Percentiles rank a stretch among this genome's conserved stretches.
Evolutionary conservation across 768 basidiomycete species (phyloP).

Genomic region (Leccinum rimulosum): DNA sequence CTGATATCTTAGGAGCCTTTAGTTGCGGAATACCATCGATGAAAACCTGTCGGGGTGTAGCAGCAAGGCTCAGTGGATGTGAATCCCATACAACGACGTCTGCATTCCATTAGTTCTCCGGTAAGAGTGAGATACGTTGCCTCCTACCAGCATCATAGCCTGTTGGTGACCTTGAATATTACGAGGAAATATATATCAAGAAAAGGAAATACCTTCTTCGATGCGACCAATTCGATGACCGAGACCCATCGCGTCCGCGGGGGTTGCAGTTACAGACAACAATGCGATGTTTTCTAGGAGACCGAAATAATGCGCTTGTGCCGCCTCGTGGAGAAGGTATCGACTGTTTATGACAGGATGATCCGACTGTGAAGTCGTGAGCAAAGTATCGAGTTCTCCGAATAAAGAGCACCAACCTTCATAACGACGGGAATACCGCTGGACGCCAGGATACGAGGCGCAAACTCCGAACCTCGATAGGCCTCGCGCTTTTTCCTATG

Average conservation of each 20-base stretch:
- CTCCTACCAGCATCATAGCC: constrained; percentile 48
- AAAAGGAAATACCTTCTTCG: constrained; percentile 37
- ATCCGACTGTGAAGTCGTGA: constrained; percentile 42
- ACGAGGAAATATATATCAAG: background rate
- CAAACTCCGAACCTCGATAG: constrained; percentile 78
- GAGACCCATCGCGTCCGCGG: constrained; percentile 66
- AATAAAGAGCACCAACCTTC: constrained; percentile 50
- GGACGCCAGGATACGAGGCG: constrained; percentile 69
- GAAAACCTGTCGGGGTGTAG: constrained; percentile 74
- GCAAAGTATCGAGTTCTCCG: background rate
- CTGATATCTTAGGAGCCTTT: constrained; percentile 40
- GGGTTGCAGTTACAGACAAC: constrained; percentile 61
- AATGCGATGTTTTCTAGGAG: constrained; percentile 57
- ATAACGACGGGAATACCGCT: constrained; percentile 67
- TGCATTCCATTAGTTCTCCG: background rate
- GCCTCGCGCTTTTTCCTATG: constrained; percentile 76
- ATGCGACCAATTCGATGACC: constrained; percentile 73
- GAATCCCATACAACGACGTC: constrained; percentile 78
- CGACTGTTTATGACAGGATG: constrained; percentile 61
- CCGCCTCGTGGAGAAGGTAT: constrained; percentile 70
- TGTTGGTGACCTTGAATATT: background rate
- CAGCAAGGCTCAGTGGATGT: constrained; percentile 71
- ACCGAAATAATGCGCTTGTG: constrained; percentile 67
- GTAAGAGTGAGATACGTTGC: background rate
- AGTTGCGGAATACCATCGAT: constrained; percentile 85